Base-by-base conservation (phyloP, 257 asterid genomes). In the Coffea eugenioides region DNA sequence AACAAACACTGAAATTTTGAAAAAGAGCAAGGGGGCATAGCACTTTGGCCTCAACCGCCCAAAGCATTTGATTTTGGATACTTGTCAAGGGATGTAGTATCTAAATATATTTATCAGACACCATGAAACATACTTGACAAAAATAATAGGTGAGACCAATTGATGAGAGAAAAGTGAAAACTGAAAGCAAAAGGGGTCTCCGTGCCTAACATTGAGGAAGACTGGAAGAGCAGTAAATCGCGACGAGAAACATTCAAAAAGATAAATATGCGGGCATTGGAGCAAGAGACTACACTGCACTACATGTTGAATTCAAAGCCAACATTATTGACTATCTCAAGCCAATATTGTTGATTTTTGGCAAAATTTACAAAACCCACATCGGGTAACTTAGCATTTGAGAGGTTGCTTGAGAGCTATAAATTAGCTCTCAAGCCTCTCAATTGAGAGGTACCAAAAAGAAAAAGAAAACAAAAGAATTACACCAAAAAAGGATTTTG, bases 71-170 rank as follows among this genome's bases (percentile, higher is more conserved):
- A 79, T 76, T 73, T 82, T 16, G 77, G 69, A 69, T 65, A 36
- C 74, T 67, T 25, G 67, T 54, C n/a, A 25, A 81, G 41, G 73
- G 46, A 25, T 54, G 69, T 74, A 27, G 27, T 27, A 27, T 39
- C 31, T 27, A 25, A 73, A 71, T 18, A 23, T 70, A 54, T 39
- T 64, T 74, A 65, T 20, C 14, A 36, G 61, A 27, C 27, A 45
- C 61, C 57, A 39, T 13, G 5, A 16, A 56, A 56, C 64, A 18
- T 16, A 56, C 8, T 56, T 56, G 64, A 77, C 75, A 15, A 75
- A 83, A 87, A 87, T 89, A 81, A 74, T 56, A 74, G 46, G 86
- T 90, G 94, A 96, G 94, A 41, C 92, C 91, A 78, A 78, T n/a
- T 57, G 71, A 86, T 73, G 76, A 73, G 83, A 49, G 67, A 52